A percentile compares a stretch with the other conserved stretches of the same genome.
Evolutionary conservation across 176 grass and related monocot species (phyloP).

Genomic region (Oryza meyeriana): DNA sequence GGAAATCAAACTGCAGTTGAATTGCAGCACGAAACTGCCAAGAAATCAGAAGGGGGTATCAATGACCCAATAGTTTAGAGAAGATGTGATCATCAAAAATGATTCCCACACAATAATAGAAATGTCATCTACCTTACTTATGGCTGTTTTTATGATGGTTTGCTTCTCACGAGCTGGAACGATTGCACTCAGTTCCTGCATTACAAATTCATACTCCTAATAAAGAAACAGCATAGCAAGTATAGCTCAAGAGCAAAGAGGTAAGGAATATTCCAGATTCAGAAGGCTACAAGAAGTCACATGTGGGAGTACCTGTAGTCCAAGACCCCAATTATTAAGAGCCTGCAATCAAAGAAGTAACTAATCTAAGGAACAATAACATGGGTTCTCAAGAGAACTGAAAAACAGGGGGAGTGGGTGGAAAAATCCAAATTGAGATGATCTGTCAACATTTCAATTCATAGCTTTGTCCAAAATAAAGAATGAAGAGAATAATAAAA

Average conservation of each 20-base stretch:
- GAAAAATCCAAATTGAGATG: not conserved
- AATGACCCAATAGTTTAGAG: constrained; percentile 18
- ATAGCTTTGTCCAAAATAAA: not conserved
- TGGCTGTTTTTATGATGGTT: constrained; percentile 93
- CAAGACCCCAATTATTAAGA: constrained; percentile 99
- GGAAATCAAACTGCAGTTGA: constrained; percentile 98
- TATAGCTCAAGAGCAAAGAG: constrained; percentile 22
- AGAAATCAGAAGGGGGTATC: constrained; percentile 7
- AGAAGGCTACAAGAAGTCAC: constrained; percentile 14
- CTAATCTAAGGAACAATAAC: constrained; percentile 20
- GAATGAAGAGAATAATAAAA: not conserved
- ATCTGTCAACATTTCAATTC: constrained; percentile 14
- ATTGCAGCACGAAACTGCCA: constrained; percentile 91
- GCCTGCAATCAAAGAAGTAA: constrained; percentile 53
- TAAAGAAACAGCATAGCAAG: constrained; percentile 19
- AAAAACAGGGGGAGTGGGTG: not conserved
- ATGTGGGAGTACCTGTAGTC: constrained; percentile 67
- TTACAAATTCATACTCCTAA: constrained; percentile 35
- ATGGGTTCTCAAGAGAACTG: not conserved
- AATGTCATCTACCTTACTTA: constrained; percentile 77
- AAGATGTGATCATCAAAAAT: constrained; percentile 8
- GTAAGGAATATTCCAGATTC: not conserved
- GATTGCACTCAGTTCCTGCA: constrained; percentile 96
- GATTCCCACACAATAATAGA: not conserved
- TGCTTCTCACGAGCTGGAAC: constrained; percentile 94